Evolutionary conservation across 75 land plant species (phyloP), one percentile per base, ranked within the genome.

Genomic region (Pinus albicaulis): DNA sequence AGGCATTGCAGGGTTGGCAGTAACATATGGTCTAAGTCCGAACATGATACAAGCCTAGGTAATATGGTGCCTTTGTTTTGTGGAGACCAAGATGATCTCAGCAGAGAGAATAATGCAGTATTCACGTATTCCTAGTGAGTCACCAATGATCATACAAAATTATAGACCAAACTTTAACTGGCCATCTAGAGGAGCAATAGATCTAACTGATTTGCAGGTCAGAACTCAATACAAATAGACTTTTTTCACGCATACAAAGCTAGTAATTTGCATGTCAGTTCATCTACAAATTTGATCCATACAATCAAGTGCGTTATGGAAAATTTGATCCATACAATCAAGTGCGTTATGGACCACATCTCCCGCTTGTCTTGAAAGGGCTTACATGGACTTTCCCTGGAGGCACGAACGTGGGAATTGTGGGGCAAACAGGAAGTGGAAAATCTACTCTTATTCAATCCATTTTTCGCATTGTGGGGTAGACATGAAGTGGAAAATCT

Each of bases 371-470:
- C 31, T 86, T 96, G 48, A 92, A 90, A 57, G 97, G 97, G 24
- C 85, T 96, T 60, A 88, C 88, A 4, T 96, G 97, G 76, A 90
- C 86, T 15, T 82, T 96, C 70, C 59, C 62, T 58, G 97, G 86
- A 73, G 92, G 94, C 26, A 79, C 83, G 23, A 88, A 84, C 75
- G 86, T 93, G 4, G 97, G 99, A 74, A 85, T 96, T 53, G 99
- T 96, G 19, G 97, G 95, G 26, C 88, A 93, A 34, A 96, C 99
- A 3, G 95, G 99, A n/a, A n/a, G n/a, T n/a, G n/a, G n/a, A n/a
- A n/a, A n/a, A n/a, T n/a, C n/a, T n/a, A n/a, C n/a, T n/a, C n/a
- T n/a, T n/a, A n/a, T n/a, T n/a, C n/a, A n/a, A n/a, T n/a, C n/a
- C n/a, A n/a, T n/a, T n/a, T n/a, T n/a, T n/a, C n/a, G n/a, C n/a